Evolutionary conservation across 768 basidiomycete genomes (phyloP).

Genomic region (Suillus bovinus): DNA sequence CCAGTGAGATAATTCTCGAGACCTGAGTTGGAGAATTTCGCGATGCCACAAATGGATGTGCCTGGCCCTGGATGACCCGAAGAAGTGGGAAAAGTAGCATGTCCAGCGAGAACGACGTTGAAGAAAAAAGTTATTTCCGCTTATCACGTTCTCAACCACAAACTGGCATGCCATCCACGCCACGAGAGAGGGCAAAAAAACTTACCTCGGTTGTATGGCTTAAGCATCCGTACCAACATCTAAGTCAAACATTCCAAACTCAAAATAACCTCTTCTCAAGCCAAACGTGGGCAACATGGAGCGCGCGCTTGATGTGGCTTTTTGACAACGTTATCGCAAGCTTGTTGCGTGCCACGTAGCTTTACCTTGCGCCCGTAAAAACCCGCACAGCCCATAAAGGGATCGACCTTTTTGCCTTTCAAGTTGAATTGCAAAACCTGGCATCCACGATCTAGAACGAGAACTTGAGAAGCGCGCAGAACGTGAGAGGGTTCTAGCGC

Average conservation of each 20-base stretch:
- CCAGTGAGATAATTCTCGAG: background rate
- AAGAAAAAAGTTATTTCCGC: conserved; percentile 3
- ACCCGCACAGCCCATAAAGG: background rate
- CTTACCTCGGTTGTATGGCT: background rate
- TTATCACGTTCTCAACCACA: background rate
- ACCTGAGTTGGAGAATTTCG: background rate
- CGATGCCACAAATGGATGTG: background rate
- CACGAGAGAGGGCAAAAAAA: background rate
- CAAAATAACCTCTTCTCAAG: conserved; percentile 4
- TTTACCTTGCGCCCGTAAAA: background rate
- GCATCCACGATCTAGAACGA: background rate
- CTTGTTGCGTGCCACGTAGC: conserved; percentile 1
- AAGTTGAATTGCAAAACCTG: background rate
- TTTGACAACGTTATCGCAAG: conserved; percentile 3
- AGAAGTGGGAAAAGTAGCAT: background rate
- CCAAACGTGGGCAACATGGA: background rate
- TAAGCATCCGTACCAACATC: background rate
- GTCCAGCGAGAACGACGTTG: background rate
- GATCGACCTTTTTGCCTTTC: background rate
- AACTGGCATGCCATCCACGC: background rate
- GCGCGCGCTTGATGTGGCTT: background rate
- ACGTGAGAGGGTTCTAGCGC: background rate
- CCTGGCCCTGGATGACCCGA: conserved; percentile 3
- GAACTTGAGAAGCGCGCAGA: background rate
- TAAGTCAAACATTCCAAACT: background rate